Conservation (phyloP, 805 yeast genomes). For the Starmerella davenportii region DNA sequence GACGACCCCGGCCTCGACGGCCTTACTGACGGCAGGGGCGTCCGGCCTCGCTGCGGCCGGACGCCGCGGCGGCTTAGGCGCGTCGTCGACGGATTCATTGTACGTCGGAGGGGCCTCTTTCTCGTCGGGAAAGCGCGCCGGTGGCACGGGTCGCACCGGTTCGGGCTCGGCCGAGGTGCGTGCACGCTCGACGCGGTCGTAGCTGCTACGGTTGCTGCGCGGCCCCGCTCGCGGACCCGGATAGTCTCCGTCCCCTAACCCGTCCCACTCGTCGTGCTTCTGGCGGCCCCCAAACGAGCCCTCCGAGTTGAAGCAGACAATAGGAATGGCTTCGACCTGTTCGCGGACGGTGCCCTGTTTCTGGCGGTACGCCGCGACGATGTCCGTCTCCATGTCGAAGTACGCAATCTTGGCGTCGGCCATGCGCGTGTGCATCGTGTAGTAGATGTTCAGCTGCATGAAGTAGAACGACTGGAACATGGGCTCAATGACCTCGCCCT, state of each 20-base stretch:
- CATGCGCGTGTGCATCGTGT: constrained; percentile 77
- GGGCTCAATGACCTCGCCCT: constrained; percentile 83
- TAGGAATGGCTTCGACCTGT: constrained; percentile 70
- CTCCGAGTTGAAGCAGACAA: neutral
- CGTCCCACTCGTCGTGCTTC: neutral
- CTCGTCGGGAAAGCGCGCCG: neutral
- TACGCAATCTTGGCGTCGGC: constrained; percentile 95
- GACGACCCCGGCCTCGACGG: neutral
- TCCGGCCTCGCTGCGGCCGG: too few species aligned
- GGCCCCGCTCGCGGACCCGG: neutral
- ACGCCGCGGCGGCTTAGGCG: neutral
- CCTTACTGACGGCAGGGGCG: neutral
- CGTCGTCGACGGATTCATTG: neutral
- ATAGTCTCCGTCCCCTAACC: neutral
- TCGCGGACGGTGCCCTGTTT: constrained; percentile 89
- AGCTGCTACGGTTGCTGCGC: neutral
- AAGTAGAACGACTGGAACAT: constrained; percentile 84
- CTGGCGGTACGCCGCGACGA: constrained; percentile 54
- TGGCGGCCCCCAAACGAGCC: neutral
- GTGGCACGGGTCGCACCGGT: neutral
- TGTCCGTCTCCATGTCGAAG: constrained; percentile 71
- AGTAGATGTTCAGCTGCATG: constrained; percentile 95
- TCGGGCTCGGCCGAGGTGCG: neutral
- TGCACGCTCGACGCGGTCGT: neutral
- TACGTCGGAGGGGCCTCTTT: neutral